Percentiles rank a stretch among this genome's conserved stretches.
These are phyloP conservation scores for Colletotrichum sp. DNA, from an alignment of 2,329 filamentous ascomycete species.

Conservation along the genomic window DNA sequence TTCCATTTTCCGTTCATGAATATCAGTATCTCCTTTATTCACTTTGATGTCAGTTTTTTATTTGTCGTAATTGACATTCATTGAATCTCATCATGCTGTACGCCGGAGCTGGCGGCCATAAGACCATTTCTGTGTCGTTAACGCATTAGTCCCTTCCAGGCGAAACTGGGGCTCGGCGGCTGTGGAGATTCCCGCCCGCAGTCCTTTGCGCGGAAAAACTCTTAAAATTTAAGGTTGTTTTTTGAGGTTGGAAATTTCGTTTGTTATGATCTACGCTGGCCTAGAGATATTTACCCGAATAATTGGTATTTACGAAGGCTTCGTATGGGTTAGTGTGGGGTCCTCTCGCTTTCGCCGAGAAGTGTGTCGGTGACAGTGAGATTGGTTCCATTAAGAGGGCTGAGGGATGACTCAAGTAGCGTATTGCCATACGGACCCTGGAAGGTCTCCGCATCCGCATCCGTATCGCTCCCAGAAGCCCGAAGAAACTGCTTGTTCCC, in stretches of 20 bases:
- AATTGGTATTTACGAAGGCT: not conserved
- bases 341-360: not conserved
- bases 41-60: too few species aligned
- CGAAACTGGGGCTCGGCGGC: too few species aligned
- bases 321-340: not conserved
- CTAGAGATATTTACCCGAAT: not conserved
- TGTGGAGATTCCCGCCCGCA: too few species aligned
- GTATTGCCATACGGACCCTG: not conserved
- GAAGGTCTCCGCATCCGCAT: not conserved
- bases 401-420: not conserved
- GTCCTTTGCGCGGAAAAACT: too few species aligned
- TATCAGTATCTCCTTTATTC: too few species aligned
- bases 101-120: too few species aligned
- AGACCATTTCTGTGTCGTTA: too few species aligned
- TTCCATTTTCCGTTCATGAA: too few species aligned
- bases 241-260: accelerated
- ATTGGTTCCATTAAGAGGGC: not conserved
- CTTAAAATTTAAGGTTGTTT: not conserved
- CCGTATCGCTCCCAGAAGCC: not conserved
- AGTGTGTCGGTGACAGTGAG: not conserved
- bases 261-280: not conserved
- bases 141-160: too few species aligned
- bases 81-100: too few species aligned
- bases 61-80: too few species aligned
- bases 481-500: not conserved